Evolutionary conservation across 768 basidiomycete species (phyloP), one percentile per base, ranked within the genome.

Genomic region (Astraeus odoratus): DNA sequence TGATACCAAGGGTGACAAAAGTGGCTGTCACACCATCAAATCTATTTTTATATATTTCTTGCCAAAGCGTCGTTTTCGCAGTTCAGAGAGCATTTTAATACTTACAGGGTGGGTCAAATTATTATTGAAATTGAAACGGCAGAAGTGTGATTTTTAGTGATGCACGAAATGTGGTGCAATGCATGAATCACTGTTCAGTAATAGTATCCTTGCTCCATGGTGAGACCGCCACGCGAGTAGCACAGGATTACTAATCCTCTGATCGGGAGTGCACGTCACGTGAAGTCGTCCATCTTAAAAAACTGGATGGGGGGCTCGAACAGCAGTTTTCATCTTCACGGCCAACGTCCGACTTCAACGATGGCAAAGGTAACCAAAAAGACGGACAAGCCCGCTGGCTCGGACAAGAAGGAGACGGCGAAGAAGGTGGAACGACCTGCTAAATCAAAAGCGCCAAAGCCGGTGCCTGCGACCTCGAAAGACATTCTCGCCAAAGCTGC

Each of bases 331-430:
- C n/a, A n/a, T n/a, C n/a, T n/a, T n/a, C n/a, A n/a, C n/a, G n/a
- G n/a, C n/a, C n/a, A 43, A 61, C 55, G 19, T 31, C 55, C 12
- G 45, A 45, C 19, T 29, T 49, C 34, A 46, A 59, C 43, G 51
- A 55, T 2, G 37, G 37, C 54, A 54, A 6, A 51, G 55, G 10
- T 56, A 60, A 23, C 61, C 61, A 15, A 54, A 50, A 30, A 59
- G 60, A 36, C 44, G 23, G 37, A 25, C 22, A 39, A 39, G 20
- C 37, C 23, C n/a, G 8, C 57, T 49, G 53, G 54, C 48, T 49
- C 57, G 16, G 52, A 57, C 15, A 51, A 39, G 37, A 36, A 36
- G 16, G 16, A 5, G 5, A 4, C 37, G 8, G 23, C 22, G 9
- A 39, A 39, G 20, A 24, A 39, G 16, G 19, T 4, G 13, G 23